These are phyloP conservation scores for Eimeria mitis DNA, from an alignment of 169 alveolate genomes.

Conservation along the genomic window DNA sequence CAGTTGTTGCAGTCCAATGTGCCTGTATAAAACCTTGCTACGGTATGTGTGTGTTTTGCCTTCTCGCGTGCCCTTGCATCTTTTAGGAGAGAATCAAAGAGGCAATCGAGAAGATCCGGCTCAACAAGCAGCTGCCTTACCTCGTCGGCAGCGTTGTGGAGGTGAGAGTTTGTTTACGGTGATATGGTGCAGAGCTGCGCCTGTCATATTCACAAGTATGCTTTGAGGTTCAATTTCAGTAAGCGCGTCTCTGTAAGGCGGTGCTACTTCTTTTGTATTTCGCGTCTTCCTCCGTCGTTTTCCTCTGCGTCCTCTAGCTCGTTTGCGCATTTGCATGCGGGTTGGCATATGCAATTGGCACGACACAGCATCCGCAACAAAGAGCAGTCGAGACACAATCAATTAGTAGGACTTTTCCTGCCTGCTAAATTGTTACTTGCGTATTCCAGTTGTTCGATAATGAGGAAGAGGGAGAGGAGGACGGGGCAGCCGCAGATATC, in stretches of 20 bases:
- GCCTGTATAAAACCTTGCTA: not conserved
- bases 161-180: conserved; percentile 86
- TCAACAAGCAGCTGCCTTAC: conserved; percentile 99
- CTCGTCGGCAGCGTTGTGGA: conserved; percentile 99
- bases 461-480: conserved; percentile 82
- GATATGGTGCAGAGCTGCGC: conserved; percentile 56
- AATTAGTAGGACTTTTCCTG: not conserved
- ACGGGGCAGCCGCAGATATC: conserved; percentile 86
- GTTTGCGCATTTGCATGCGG: not conserved
- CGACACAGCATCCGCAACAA: not conserved
- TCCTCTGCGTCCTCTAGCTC: not conserved
- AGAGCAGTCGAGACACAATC: not conserved
- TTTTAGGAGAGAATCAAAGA: conserved; percentile 86
- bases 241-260: too few relatives aligned
- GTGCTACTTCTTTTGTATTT: not conserved
- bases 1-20: not conserved
- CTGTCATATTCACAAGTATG: not conserved
- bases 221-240: not conserved
- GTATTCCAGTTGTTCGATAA: conserved; percentile 73
- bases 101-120: conserved; percentile 96
- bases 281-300: not conserved
- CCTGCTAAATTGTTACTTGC: not conserved
- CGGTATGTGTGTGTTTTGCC: not conserved
- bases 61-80: not conserved
- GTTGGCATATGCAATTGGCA: not conserved